phyloP scores from a whole-genome alignment of 345 rosid species.

The Ceriops decandra region DNA sequence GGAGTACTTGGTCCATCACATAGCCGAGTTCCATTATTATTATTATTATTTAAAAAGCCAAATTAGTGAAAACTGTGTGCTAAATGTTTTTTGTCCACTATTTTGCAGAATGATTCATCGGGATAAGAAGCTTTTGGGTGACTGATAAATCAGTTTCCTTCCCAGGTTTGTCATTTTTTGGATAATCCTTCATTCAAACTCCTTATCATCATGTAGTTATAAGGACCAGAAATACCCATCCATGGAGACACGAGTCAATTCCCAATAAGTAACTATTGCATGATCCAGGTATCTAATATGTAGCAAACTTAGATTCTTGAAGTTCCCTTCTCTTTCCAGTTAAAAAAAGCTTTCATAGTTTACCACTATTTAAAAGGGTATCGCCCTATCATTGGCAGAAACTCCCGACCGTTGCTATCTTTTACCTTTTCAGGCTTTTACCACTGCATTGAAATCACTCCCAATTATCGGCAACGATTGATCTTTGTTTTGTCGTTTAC shows the following conservation, averaged over 20 bases:
- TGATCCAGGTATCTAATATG: background rate
- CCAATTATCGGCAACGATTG: background rate
- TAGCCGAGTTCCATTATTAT: background rate
- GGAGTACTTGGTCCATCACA: background rate
- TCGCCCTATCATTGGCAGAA: background rate
- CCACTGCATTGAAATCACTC: too few species aligned
- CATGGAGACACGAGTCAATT: background rate
- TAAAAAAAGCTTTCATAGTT: background rate
- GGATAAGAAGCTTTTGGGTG: constrained; percentile 22
- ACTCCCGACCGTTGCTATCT: too few species aligned
- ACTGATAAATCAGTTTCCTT: constrained; percentile 6
- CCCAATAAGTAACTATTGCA: background rate
- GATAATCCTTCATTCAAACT: constrained; percentile 1
- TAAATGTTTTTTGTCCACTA: too few species aligned
- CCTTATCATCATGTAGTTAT: constrained; percentile 14
- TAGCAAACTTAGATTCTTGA: background rate
- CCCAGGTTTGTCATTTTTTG: constrained; percentile 26
- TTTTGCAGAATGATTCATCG: constrained; percentile 24
- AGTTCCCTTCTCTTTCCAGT: background rate
- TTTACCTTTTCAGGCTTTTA: too few species aligned
- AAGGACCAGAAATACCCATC: constrained; percentile 10
- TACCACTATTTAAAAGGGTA: constrained; percentile 2
- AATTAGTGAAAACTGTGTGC: too few species aligned
- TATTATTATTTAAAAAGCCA: background rate
- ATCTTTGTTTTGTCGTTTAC: background rate